A percentile compares a stretch with the other conserved stretches of the same genome.
These are phyloP conservation scores for Claviceps africana DNA, from an alignment of 2,329 filamentous ascomycete species.

Conservation along the genomic window DNA sequence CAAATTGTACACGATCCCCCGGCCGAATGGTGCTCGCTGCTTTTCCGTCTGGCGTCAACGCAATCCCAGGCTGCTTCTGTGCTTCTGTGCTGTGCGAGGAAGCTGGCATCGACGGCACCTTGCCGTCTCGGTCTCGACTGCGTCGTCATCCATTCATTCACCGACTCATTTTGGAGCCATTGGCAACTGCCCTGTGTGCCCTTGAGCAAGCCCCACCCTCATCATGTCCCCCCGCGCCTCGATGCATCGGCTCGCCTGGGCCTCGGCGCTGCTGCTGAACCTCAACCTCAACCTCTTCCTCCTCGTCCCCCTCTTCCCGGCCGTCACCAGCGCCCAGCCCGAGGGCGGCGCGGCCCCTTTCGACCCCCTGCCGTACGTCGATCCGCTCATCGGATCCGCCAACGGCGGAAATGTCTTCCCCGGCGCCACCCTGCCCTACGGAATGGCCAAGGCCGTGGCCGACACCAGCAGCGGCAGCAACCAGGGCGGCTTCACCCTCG, in stretches of 20 bases:
- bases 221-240: not conserved
- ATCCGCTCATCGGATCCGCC: constrained; percentile 23
- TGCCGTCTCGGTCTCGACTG: too few species aligned
- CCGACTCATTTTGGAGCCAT: too few species aligned
- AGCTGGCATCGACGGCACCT: not conserved
- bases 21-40: too few species aligned
- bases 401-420: constrained; percentile 28
- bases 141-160: not conserved
- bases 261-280: not conserved
- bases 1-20: too few species aligned
- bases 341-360: not conserved
- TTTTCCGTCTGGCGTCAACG: too few species aligned
- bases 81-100: too few species aligned
- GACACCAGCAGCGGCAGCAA: constrained; percentile 32
- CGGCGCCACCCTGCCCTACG: constrained; percentile 29
- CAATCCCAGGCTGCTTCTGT: too few species aligned
- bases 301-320: too few species aligned
- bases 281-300: too few species aligned
- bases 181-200: too few species aligned
- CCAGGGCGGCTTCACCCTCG: constrained; percentile 43
- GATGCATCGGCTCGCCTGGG: not conserved
- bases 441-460: constrained; percentile 43
- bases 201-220: not conserved
- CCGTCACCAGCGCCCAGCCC: not conserved
- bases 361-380: constrained; percentile 17